phyloP scores from a whole-genome alignment of 1,139 yeast genomes.

The Suhomyces bribrorum region DNA sequence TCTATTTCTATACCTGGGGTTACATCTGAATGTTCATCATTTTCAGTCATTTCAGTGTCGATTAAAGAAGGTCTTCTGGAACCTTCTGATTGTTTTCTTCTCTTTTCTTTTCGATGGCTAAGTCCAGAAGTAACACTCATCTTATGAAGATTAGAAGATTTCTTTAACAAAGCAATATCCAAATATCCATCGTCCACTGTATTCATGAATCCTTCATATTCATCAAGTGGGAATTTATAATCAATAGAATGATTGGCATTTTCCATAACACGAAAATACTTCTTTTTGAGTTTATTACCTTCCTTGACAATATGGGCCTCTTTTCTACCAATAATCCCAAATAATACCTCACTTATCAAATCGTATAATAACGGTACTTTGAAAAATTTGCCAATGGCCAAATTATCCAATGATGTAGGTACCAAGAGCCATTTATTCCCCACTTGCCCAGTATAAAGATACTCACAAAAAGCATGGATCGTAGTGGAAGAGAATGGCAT shows the following conservation, averaged over 20 bases:
- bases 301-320: conserved; percentile 54
- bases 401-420: conserved; percentile 66
- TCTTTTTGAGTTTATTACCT: conserved; percentile 35
- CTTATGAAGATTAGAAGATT: conserved; percentile 33
- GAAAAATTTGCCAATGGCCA: conserved; percentile 61
- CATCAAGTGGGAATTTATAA: conserved; percentile 44
- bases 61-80: conserved; percentile 6
- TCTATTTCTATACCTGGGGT: background rate
- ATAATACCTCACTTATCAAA: conserved; percentile 64
- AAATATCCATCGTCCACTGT: conserved; percentile 64
- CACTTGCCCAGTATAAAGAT: conserved; percentile 74
- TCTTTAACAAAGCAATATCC: conserved; percentile 55
- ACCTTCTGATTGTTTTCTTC: conserved; percentile 7
- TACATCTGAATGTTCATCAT: conserved; percentile 3
- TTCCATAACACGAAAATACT: conserved; percentile 28
- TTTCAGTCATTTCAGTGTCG: conserved; percentile 6
- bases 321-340: conserved; percentile 66
- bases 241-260: conserved; percentile 27
- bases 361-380: conserved; percentile 70
- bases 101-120: conserved; percentile 19
- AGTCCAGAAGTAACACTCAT: conserved; percentile 19
- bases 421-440: conserved; percentile 69
- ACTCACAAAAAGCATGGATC: conserved; percentile 67
- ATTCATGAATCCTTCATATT: conserved; percentile 47
- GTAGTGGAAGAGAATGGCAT: conserved; percentile 65